Evolutionary conservation across 148 eudicot genomes (phyloP).

Genomic region (Linanthus parryae): DNA sequence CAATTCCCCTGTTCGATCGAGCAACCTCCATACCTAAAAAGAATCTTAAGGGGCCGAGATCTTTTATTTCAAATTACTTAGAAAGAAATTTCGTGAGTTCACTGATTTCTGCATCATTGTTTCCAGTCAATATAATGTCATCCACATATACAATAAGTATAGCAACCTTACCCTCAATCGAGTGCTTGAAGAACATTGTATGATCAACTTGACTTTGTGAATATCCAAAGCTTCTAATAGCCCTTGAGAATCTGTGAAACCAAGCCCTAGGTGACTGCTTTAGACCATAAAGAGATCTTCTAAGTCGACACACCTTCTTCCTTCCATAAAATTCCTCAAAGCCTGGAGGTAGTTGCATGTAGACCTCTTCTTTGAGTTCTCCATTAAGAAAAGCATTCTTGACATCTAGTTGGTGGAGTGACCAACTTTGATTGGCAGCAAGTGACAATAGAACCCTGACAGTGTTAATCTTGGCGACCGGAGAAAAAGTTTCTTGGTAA

Average conservation of each 20-base stretch:
- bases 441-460: neutral
- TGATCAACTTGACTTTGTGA: neutral
- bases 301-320: neutral
- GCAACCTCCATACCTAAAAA: neutral
- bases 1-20: neutral
- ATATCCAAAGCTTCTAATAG: neutral
- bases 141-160: neutral
- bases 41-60: neutral
- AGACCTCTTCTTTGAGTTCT: neutral
- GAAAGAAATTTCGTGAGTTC: neutral
- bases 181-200: neutral
- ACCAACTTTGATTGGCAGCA: neutral
- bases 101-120: neutral
- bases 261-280: conserved; percentile 3
- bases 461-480: neutral
- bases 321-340: neutral
- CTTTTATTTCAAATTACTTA: neutral
- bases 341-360: conserved; percentile 1
- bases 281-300: neutral
- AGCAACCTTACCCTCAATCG: neutral
- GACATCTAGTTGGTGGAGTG: neutral
- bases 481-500: too few species aligned
- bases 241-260: neutral
- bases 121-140: neutral
- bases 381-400: neutral